phyloP scores from a whole-genome alignment of 192 early-diverging fungal species.

The Coemansia sp. region DNA sequence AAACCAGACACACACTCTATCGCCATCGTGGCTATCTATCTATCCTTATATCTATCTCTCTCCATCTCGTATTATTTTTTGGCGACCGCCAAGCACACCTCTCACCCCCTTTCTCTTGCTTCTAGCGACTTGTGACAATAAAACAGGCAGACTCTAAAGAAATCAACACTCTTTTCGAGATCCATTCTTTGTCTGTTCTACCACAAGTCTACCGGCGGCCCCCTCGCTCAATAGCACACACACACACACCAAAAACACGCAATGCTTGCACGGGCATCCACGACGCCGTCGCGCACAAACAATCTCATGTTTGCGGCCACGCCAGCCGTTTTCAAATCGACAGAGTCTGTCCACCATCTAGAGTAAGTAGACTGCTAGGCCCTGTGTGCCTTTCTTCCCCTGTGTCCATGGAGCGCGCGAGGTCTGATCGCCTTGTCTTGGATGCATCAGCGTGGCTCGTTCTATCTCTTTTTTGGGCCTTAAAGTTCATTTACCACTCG shows the following conservation, averaged over 20 bases:
- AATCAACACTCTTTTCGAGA: not conserved
- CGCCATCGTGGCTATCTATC: not conserved
- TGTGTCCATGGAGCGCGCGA: not conserved
- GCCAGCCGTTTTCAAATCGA: not conserved
- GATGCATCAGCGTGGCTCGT: slow-evolving; percentile 1
- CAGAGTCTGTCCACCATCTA: not conserved
- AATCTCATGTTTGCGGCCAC: slow-evolving; percentile 2
- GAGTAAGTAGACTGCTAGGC: not conserved
- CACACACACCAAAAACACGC: not conserved
- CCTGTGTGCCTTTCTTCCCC: not conserved
- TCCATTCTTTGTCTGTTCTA: not conserved
- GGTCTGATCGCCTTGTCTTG: slow-evolving; percentile 5
- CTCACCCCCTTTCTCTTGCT: not conserved
- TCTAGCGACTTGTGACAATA: not conserved
- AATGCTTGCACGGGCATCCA: slow-evolving; percentile 4
- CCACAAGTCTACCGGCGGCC: not conserved
- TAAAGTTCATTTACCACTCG: not conserved
- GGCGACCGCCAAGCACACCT: not conserved
- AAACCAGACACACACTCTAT: not conserved
- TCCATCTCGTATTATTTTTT: not conserved
- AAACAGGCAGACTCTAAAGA: not conserved
- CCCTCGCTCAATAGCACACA: not conserved
- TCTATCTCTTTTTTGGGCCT: not conserved
- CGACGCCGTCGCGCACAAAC: slow-evolving; percentile 2
- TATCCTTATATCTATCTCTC: not conserved